These are phyloP conservation scores for Talaromyces rugulosus DNA, from an alignment of 2,329 filamentous ascomycete species.

Conservation along the genomic window DNA sequence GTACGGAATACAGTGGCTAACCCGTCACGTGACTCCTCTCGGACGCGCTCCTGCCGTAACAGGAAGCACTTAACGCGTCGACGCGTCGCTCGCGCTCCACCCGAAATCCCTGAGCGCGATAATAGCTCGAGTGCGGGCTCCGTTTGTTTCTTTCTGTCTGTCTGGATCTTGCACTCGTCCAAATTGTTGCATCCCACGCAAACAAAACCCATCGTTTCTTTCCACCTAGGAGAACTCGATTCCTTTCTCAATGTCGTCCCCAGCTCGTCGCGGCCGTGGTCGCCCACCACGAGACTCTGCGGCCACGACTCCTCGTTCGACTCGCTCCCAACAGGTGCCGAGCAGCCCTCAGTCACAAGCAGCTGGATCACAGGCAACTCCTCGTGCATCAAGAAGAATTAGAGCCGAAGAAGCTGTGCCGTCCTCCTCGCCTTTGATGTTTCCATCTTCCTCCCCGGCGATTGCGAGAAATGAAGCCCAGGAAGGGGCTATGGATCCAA, in stretches of 20 bases:
- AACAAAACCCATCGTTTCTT: neutral
- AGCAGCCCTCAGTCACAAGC: conserved; percentile 27
- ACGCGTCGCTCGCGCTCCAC: conserved; percentile 13
- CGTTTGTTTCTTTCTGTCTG: neutral
- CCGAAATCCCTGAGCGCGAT: conserved; percentile 4
- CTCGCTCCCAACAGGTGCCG: conserved; percentile 27
- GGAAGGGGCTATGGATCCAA: conserved; percentile 43
- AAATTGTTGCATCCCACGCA: neutral
- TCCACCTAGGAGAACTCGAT: neutral
- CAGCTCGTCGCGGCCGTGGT: conserved; percentile 37
- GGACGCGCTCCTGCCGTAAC: conserved; percentile 13
- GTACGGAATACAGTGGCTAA: no score
- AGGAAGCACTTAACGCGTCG: conserved; percentile 22
- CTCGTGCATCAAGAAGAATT: conserved; percentile 42
- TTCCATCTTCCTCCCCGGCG: conserved; percentile 55
- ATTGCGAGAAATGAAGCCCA: conserved; percentile 39
- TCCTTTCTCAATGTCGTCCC: conserved; percentile 36
- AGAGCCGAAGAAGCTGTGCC: conserved; percentile 41
- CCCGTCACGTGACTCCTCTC: neutral
- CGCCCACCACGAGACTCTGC: conserved; percentile 36
- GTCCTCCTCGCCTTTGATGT: conserved; percentile 78
- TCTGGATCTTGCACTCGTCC: neutral
- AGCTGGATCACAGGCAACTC: conserved; percentile 36
- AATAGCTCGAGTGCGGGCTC: neutral
- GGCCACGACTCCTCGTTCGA: conserved; percentile 35